Conservation (phyloP, 2,329 filamentous ascomycete genomes). For the Hypoxylon sp. region DNA sequence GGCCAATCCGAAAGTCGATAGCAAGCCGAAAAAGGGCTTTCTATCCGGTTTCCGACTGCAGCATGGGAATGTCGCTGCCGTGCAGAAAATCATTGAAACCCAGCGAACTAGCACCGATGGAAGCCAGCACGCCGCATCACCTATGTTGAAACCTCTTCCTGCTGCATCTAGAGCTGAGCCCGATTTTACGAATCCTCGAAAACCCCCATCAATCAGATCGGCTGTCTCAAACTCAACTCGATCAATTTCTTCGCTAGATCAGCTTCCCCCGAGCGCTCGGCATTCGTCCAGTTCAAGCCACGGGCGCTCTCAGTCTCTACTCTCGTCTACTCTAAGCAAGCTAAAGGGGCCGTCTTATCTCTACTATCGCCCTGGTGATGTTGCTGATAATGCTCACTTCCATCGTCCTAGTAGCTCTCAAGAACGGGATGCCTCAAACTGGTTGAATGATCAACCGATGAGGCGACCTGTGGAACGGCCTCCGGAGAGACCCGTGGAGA, state of each 20-base stretch:
- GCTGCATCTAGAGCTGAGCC: slow-evolving; percentile 36
- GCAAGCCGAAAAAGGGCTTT: slow-evolving; percentile 52
- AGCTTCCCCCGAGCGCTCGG: slow-evolving; percentile 42
- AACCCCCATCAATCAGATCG: slow-evolving; percentile 51
- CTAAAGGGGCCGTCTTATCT: slow-evolving; percentile 55
- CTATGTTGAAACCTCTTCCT: slow-evolving; percentile 39
- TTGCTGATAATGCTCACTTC: slow-evolving; percentile 24
- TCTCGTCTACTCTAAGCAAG: slow-evolving; percentile 52
- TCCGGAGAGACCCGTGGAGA: not conserved
- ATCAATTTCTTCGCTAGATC: slow-evolving; percentile 52
- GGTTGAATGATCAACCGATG: slow-evolving; percentile 22
- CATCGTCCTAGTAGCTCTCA: slow-evolving; percentile 43
- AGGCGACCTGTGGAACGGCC: slow-evolving; percentile 20
- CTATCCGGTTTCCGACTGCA: slow-evolving; percentile 51
- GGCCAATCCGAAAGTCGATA: slow-evolving; percentile 41
- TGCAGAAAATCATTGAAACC: slow-evolving; percentile 48
- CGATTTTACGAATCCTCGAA: slow-evolving; percentile 46
- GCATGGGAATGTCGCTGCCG: slow-evolving; percentile 49
- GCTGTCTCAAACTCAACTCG: slow-evolving; percentile 50
- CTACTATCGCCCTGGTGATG: slow-evolving; percentile 48
- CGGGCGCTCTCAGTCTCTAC: slow-evolving; percentile 53
- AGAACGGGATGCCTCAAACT: slow-evolving; percentile 25
- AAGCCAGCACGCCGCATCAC: slow-evolving; percentile 29
- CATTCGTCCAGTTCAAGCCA: slow-evolving; percentile 48
- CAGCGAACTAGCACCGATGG: slow-evolving; percentile 43